Conservation (phyloP, 2,329 filamentous ascomycete species). For the Macrophomina tecta region DNA sequence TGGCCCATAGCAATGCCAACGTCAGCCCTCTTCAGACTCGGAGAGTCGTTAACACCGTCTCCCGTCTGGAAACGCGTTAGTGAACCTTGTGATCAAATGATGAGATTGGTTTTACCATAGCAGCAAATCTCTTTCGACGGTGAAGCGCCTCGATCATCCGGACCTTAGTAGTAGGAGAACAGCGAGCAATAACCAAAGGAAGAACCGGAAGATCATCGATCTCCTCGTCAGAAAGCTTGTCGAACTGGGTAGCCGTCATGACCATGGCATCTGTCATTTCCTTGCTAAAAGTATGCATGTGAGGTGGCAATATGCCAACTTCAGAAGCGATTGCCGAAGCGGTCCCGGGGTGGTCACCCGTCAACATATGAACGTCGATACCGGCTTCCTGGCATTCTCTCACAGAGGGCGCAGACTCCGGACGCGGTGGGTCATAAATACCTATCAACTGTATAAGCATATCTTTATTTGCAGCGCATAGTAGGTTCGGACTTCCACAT, state of each 20-base stretch:
- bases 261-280: conserved; percentile 40
- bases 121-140: conserved; percentile 44
- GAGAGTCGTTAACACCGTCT: conserved; percentile 50
- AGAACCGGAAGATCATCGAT: conserved; percentile 50
- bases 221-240: conserved; percentile 50
- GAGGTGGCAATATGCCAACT: conserved; percentile 52
- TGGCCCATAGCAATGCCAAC: conserved; percentile 51
- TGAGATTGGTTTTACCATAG: no score
- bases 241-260: conserved; percentile 54
- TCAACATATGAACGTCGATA: conserved; percentile 56
- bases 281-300: conserved; percentile 35
- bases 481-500: no score
- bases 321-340: conserved; percentile 53
- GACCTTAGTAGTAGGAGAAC: conserved; percentile 54
- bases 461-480: no score
- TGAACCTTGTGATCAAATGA: no score
- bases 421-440: conserved; percentile 83
- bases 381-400: conserved; percentile 51
- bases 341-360: conserved; percentile 54
- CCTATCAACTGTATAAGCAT: no score
- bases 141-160: conserved; percentile 55
- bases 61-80: no score
- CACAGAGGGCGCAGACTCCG: conserved; percentile 71
- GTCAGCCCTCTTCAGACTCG: conserved; percentile 48
- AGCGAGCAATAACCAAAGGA: conserved; percentile 54